Base-by-base conservation (phyloP, 2,329 filamentous ascomycete species). In the Epichloe festucae region DNA sequence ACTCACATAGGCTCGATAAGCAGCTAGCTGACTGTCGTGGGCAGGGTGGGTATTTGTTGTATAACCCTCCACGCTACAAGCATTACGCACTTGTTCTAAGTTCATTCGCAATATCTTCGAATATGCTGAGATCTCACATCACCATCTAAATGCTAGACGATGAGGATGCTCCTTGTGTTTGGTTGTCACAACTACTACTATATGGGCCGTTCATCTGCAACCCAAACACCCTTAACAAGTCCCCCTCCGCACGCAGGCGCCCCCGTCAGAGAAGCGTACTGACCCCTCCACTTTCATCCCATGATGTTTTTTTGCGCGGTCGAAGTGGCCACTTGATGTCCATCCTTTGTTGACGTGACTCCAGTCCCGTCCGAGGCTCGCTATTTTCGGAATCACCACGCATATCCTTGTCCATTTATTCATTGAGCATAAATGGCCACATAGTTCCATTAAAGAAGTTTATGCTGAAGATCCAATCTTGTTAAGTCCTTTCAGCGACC, bases 401-500 rank as follows among this genome's bases (percentile, higher is more conserved):
- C 17, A 12, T 19, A 42, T 21, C 12, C 11, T 11, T 42, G n/a
- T 11, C n/a, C 41, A 23, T 12, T 5, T 45, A 45, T 34, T 45
- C 27, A 17, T 7, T 31, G 12, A 31, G 12, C 43, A 27, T 21
- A 17, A 5, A n/a, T 45, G 15, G 11, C 21, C 27, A 31, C 14
- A 19, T 1, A 31, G 21, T 12, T 1, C n/a, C 21, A 12, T 27
- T 27, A 6, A 19, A 15, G 15, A 12, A 19, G 21, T 52, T 52
- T 61, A 66, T 35, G 63, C 58, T 39, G 62, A 61, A 27, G 67
- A 68, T 53, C 77, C 79, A 60, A 84, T 83, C 71, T 91, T 93
- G 73, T 90, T 95, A 56, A 98, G 73, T 2, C 93, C 93, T 73
- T 97, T 98, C 63, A 98, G 75, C 48, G 89, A 94, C 35, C 93